Conservation (phyloP, 2,329 filamentous ascomycete species). For the Verticillium dahliae region DNA sequence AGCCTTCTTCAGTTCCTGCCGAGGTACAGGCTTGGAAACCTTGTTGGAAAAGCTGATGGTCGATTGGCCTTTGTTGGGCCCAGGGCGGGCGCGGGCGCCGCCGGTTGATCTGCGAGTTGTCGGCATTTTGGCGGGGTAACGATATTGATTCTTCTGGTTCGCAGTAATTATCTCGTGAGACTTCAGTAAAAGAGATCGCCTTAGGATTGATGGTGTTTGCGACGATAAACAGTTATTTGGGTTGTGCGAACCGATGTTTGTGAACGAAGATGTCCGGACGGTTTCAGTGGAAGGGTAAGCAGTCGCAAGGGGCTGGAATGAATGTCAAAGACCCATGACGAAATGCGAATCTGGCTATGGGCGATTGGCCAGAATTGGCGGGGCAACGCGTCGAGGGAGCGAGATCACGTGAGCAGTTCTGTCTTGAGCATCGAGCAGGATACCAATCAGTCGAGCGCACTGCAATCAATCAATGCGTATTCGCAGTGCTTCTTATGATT, state of each 20-base stretch:
- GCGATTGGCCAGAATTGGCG: slow-evolving; percentile 30
- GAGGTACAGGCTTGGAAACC: slow-evolving; percentile 45
- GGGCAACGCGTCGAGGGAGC: slow-evolving; percentile 47
- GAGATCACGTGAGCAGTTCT: slow-evolving; percentile 39
- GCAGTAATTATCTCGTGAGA: slow-evolving; percentile 3
- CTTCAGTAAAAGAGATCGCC: neutral
- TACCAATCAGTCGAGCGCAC: too few species aligned
- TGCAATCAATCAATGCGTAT: too few species aligned
- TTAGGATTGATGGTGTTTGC: neutral
- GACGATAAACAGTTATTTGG: neutral
- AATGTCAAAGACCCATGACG: slow-evolving; percentile 8
- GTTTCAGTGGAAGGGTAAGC: neutral
- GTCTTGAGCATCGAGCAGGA: neutral
- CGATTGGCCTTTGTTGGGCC: slow-evolving; percentile 39
- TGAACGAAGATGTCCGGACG: neutral
- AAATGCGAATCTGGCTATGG: slow-evolving; percentile 3
- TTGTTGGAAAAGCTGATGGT: slow-evolving; percentile 52
- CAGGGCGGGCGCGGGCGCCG: slow-evolving; percentile 25
- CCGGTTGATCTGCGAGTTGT: slow-evolving; percentile 41
- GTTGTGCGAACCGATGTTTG: neutral
- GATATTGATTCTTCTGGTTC: neutral
- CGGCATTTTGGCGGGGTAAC: slow-evolving; percentile 31
- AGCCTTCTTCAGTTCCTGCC: slow-evolving; percentile 39
- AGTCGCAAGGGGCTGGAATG: neutral
- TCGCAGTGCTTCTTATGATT: neutral